Evolutionary conservation across 2,329 filamentous ascomycete species (phyloP), one percentile per base, ranked within the genome.

Genomic region (Decorospora gaudefroyi): DNA sequence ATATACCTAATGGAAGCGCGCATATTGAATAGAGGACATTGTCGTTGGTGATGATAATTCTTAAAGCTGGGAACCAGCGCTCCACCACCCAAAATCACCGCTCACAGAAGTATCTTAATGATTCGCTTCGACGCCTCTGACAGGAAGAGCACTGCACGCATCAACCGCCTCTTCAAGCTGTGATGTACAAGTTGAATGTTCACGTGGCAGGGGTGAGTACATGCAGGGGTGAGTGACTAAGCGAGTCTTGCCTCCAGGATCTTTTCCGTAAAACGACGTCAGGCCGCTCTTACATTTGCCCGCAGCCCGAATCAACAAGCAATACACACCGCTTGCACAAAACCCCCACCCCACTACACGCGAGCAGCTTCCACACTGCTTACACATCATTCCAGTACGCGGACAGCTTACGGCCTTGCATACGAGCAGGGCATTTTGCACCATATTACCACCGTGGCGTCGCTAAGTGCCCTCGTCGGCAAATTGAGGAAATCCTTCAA

Each of bases 401-500:
- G 39, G 46, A 41, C 46, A 46, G 31, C 22, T 35, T 17, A 46
- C 46, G 42, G 43, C 46, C 49, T 42, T 53, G 54, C 51, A 41
- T 41, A 38, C 35, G 36, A 28, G 51, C 51, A 49, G 46, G 51
- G 39, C 46, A 45, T 29, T 39, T 28, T 26, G 40, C 46, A 39
- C 41, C 36, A 25, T 35, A 30, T 48, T 28, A 55, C 51, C 66
- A 69, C 57, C 64, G 65, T 69, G 67, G 67, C 67, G 65, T 65
- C 64, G 48, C 46, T 65, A 35, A 65, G 62, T 46, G 55, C 42
- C 33, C 40, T 66, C 34, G 37, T 68, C 48, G 61, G 61, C 53
- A 64, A 69, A 62, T 58, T 67, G 53, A 69, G 67, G 56, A 68
- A 61, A 61, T 65, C 65, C 6, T 56, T 68, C 42, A 43, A 56